Evolutionary conservation across 768 basidiomycete species (phyloP).

Genomic region (Strobilomyces confusus): DNA sequence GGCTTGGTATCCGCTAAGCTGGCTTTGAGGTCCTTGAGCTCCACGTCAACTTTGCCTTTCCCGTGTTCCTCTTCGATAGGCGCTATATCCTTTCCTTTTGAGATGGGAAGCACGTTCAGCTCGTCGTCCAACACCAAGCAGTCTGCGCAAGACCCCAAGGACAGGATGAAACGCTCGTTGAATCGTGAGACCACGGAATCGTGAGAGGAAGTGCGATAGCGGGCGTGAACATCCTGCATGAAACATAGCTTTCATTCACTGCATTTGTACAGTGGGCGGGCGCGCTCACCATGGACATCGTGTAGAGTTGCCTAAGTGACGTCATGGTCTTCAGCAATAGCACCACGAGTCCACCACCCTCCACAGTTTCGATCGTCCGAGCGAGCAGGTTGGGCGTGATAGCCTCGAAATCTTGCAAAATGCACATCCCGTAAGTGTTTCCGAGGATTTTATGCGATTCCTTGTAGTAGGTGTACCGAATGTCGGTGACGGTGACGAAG

Average conservation of each 20-base stretch:
- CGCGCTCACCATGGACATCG: constrained; percentile 69
- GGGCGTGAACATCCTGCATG: constrained; percentile 87
- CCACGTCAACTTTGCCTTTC: constrained; percentile 51
- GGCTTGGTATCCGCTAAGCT: constrained; percentile 75
- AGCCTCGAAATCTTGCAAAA: constrained; percentile 97
- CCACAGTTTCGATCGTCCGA: constrained; percentile 95
- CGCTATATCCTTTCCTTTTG: constrained; percentile 88
- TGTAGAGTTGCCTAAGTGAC: constrained; percentile 86
- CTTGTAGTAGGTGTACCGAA: constrained; percentile 98
- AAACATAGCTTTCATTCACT: not conserved
- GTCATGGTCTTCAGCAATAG: constrained; percentile 93
- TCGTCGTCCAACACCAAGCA: constrained; percentile 97
- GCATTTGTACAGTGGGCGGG: not conserved
- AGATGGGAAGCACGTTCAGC: constrained; percentile 94
- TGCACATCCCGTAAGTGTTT: constrained; percentile 95
- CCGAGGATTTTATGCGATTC: constrained; percentile 96
- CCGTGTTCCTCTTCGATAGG: constrained; percentile 51
- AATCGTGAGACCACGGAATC: constrained; percentile 90
- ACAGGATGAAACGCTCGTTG: constrained; percentile 98
- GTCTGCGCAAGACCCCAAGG: constrained; percentile 87
- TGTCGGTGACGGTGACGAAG: constrained; percentile 97
- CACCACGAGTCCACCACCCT: constrained; percentile 89
- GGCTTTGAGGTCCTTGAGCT: constrained; percentile 76
- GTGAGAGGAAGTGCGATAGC: constrained; percentile 90
- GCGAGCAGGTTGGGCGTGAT: constrained; percentile 97